phyloP scores from a whole-genome alignment of 345 rosid genomes.

The Rhodomyrtus tomentosa region DNA sequence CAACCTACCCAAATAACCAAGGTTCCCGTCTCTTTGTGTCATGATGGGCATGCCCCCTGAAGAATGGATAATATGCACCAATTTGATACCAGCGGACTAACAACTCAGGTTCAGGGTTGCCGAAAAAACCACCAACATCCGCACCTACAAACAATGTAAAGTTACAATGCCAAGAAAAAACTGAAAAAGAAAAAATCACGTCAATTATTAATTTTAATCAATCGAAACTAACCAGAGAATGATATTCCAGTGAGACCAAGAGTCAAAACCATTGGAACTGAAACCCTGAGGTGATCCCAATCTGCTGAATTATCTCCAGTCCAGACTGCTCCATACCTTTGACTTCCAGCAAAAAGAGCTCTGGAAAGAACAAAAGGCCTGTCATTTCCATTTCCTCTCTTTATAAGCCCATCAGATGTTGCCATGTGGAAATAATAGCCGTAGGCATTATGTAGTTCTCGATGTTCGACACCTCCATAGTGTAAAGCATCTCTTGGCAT shows the following conservation, averaged over 20 bases:
- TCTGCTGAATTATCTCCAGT: conserved; percentile 96
- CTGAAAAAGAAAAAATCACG: not conserved
- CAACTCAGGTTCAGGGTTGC: conserved; percentile 88
- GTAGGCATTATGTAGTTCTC: conserved; percentile 91
- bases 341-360: conserved; percentile 94
- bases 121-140: conserved; percentile 95
- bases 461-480: conserved; percentile 68
- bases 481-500: conserved; percentile 99
- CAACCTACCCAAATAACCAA: conserved; percentile 87
- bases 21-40: conserved; percentile 98
- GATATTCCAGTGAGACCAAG: conserved; percentile 83
- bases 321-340: conserved; percentile 96
- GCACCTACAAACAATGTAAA: conserved; percentile 43
- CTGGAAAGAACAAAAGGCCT: conserved; percentile 97
- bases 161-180: not conserved
- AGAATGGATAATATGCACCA: conserved; percentile 98
- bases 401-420: conserved; percentile 87
- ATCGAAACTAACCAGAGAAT: conserved; percentile 57
- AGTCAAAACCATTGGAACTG: conserved; percentile 89
- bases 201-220: not conserved
- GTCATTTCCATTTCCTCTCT: conserved; percentile 82
- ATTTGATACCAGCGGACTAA: conserved; percentile 98
- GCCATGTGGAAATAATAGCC: conserved; percentile 98
- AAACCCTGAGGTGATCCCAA: conserved; percentile 94
- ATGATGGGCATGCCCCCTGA: conserved; percentile 96